A percentile compares a stretch with the other conserved stretches of the same genome.
Conservation (phyloP, 2,329 filamentous ascomycete genomes). For the Calonectria hawksworthii region DNA sequence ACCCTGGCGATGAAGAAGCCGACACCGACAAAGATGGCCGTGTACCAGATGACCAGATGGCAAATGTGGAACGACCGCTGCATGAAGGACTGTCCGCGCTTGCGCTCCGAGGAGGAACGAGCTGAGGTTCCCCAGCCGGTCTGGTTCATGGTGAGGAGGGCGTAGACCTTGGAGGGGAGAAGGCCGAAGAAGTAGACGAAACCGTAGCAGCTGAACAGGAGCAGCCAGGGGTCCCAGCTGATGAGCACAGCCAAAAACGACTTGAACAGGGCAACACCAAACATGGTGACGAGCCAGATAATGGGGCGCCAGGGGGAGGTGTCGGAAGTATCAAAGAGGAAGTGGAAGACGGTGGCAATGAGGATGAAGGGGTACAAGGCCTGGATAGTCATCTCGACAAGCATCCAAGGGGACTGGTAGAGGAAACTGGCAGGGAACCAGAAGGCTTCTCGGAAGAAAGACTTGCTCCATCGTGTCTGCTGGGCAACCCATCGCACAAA, state of each 20-base stretch:
- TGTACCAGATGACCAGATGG: conserved; percentile 31
- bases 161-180: conserved; percentile 31
- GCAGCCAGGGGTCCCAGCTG: conserved; percentile 29
- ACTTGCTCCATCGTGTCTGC: conserved; percentile 34
- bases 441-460: conserved; percentile 32
- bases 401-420: conserved; percentile 34
- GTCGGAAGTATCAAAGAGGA: conserved; percentile 28
- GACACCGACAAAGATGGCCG: conserved; percentile 27
- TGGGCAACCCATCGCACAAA: conserved; percentile 32
- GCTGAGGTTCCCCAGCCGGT: conserved; percentile 31
- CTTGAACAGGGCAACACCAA: conserved; percentile 33
- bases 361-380: conserved; percentile 32
- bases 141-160: conserved; percentile 32
- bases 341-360: conserved; percentile 32
- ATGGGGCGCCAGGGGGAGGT: conserved; percentile 21
- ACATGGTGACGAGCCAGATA: conserved; percentile 32
- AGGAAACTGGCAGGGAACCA: conserved; percentile 32
- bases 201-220: conserved; percentile 31
- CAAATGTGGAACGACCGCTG: conserved; percentile 29
- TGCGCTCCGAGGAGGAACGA: conserved; percentile 26
- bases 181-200: conserved; percentile 35
- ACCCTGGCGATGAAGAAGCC: conserved; percentile 26
- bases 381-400: conserved; percentile 31
- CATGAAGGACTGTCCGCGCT: conserved; percentile 26
- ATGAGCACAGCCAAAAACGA: conserved; percentile 29